Base-by-base conservation (phyloP, 768 basidiomycete genomes). In the Tricholoma bakamatsutake region DNA sequence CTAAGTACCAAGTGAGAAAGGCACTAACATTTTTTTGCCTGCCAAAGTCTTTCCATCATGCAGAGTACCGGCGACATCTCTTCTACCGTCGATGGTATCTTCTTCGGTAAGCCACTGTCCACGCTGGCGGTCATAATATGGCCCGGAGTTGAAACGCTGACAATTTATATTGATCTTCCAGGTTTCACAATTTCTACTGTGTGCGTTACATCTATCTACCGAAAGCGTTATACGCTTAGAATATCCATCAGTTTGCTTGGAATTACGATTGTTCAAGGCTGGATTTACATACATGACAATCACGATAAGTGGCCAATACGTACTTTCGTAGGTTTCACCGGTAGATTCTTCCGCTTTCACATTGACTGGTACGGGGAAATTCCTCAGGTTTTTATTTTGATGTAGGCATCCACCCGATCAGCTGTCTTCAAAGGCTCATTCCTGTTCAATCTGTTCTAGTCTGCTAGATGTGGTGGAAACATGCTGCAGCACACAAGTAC, bases 221-320 rank as follows among this genome's bases (percentile, higher is more conserved):
- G 9, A 45, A 21, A 7, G 24, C 2, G 12, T 45, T 12, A 11
- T 15, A 12, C n/a, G 37, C 37, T 31, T n/a, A 50, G 17, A 8
- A 7, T 24, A 24, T 1, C 21, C 3, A 17, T 15, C 21, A 61
- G 60, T 5, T 35, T 61, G 2, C 35, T 56, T 11, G 60, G 60
- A 4, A 24, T 61, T 24, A 59, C 55, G 3, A 40, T 61, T 18
- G 46, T 31, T 6, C 55, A 59, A 24, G 35, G 49, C 12, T 50
- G 49, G 49, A 9, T 50, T n/a, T 50, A 50, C 30, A 18, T 35
- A 5, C 49, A 50, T 21, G 33, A 50, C 30, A 50, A 50, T 15
- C 28, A 34, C 1, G 49, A 50, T 13, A 50, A 12, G 49, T 50
- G 49, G 49, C 31, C 30, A 31, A n/a, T 50, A 33, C n/a, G 49